Base-by-base conservation (phyloP, 768 basidiomycete genomes). In the Mycena metata region DNA sequence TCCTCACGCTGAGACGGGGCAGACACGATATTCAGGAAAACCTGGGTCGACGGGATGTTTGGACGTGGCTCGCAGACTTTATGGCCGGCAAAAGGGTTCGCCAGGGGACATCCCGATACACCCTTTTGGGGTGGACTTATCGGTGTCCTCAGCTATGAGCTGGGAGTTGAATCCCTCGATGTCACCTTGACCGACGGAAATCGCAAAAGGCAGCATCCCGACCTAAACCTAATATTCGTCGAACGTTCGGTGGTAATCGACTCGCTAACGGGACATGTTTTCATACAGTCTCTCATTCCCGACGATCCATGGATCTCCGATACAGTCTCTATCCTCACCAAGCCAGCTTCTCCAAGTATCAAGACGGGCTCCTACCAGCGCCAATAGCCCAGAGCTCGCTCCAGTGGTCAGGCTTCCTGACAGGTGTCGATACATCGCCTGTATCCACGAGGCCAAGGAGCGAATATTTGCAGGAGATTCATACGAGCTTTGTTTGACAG, bases 401-500 rank as follows among this genome's bases (percentile, higher is more conserved):
- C 71, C 79, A 24, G 66, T 69, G 12, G 79, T 92, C 52, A 78
- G 73, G n/a, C 76, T 90, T 45, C 92, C 93, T 0, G 84, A 89
- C 70, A 85, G 86, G 73, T 77, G 78, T 1, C 73, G 76, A 2
- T 98, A 98, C 79, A 87, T 91, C 35, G 78, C 85, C 30, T 87
- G 87, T 19, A 95, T 98, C 71, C 80, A 86, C 21, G 75, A 82
- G 60, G 92, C 94, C 15, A 89, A 95, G 74, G 89, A 93, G 62
- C 84, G 86, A 67, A 87, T 98, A 43, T 91, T 85, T 66, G 84
- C 90, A 35, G 96, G 96, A 4, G 93, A 98, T 75, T 94, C 94
- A 3, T 98, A 98, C 79, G 96, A 98, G 77, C 86, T 98, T 41
- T 98, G 96, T 71, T 82, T 98, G 36, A 98, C 96, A 2, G 91